Conservation (phyloP, 345 rosid genomes). For the Isatis tinctoria region DNA sequence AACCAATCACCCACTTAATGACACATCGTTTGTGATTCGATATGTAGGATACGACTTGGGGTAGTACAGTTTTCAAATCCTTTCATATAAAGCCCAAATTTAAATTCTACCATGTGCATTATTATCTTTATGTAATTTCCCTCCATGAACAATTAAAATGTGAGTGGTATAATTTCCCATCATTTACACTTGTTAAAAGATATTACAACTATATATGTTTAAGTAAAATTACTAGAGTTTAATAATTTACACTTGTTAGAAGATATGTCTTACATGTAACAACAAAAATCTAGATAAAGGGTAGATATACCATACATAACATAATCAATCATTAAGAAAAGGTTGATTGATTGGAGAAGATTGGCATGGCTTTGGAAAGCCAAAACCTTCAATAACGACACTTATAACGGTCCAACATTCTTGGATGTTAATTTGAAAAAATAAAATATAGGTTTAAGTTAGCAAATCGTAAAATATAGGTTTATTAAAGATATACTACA, state of each 20-base stretch:
- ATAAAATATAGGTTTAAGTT: neutral
- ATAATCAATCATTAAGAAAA: neutral
- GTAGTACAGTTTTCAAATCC: slow-evolving; percentile 11
- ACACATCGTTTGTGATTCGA: slow-evolving; percentile 28
- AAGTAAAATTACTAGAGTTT: neutral
- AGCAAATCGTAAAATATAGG: neutral
- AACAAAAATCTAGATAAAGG: neutral
- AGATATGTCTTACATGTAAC: neutral
- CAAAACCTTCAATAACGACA: neutral
- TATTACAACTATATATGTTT: neutral
- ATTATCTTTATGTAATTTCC: neutral
- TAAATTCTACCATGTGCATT: neutral
- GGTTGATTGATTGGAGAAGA: neutral
- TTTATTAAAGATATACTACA: neutral
- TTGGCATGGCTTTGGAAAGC: neutral
- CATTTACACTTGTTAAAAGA: neutral
- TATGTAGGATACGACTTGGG: slow-evolving; percentile 24
- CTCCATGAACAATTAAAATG: neutral
- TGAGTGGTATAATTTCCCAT: neutral
- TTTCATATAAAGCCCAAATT: neutral
- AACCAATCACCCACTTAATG: too few species aligned
- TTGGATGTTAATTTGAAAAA: neutral
- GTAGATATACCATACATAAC: neutral
- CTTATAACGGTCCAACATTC: neutral
- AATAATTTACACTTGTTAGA: too few species aligned